These are phyloP conservation scores for Agapanthus africanus DNA, from an alignment of 106 monocot genomes.

Conservation along the genomic window DNA sequence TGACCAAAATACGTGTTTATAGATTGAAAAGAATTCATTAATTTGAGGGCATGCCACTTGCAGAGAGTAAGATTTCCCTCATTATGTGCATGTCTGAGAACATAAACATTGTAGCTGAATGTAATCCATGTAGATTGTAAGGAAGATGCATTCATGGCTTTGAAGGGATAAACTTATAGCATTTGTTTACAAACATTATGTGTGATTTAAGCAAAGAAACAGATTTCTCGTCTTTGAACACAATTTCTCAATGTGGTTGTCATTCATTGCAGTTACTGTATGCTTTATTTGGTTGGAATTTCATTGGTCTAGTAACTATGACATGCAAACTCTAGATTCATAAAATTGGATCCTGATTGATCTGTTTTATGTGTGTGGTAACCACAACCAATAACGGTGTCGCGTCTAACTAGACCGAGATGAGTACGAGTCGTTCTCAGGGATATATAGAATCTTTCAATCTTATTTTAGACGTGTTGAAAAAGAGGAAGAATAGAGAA, in stretches of 20 bases:
- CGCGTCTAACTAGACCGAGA: too few species aligned
- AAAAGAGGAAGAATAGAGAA: too few species aligned
- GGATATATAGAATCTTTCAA: too few species aligned
- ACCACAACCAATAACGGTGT: too few species aligned
- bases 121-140: background rate
- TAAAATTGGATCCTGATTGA: background rate
- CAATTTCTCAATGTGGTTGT: background rate
- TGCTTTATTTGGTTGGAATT: background rate
- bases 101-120: background rate
- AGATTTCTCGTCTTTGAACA: background rate
- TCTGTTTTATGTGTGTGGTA: too few species aligned
- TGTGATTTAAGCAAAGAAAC: background rate
- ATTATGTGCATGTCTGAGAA: background rate
- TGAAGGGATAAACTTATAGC: constrained; percentile 46
- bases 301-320: background rate
- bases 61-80: background rate
- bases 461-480: too few species aligned
- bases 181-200: background rate
- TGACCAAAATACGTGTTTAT: too few species aligned
- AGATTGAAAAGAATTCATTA: too few species aligned
- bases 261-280: background rate
- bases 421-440: too few species aligned
- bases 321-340: background rate
- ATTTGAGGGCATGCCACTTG: too few species aligned
- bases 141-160: constrained; percentile 98